Base-by-base conservation (phyloP, 345 rosid genomes). In the Linum lewisii region DNA sequence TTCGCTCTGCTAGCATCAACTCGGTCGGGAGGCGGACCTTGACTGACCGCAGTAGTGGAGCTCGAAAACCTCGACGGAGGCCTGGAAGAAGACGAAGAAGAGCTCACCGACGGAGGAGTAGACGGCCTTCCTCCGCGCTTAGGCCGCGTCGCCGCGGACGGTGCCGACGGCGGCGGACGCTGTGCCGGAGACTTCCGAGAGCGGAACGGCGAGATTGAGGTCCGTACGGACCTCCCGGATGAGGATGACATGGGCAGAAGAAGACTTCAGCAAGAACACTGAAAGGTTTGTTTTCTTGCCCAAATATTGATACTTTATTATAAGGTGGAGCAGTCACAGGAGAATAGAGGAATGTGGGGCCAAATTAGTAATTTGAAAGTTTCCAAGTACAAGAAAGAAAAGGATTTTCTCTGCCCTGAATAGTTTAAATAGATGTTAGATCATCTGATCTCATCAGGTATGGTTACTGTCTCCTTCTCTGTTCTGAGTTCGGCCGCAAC, bases 201-300 rank as follows among this genome's bases (percentile, higher is more conserved):
- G 64, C 95, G 93, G 75, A 82, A 79, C 51, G 95, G 95, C 15
- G 93, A 84, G 82, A 84, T 84, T 66, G 91, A 84, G 51, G 88
- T 67, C 19, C 83, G 74, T 66, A 68, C 78, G 23, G 95, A 75
- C 83, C 82, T 79, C 61, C 72, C 61, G n/a, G 69, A 51, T 24
- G 74, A 34, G 36, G 63, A 70, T 36, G 83, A 81, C 97, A 87
- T 90, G 68, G 73, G n/a, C n/a, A n/a, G n/a, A n/a, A n/a, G n/a
- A n/a, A n/a, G n/a, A n/a, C n/a, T n/a, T n/a, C n/a, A n/a, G n/a
- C n/a, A n/a, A n/a, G n/a, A n/a, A n/a, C n/a, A n/a, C n/a, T n/a
- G n/a, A n/a, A n/a, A n/a, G n/a, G n/a, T n/a, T n/a, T n/a, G n/a
- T n/a, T n/a, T n/a, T n/a, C n/a, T n/a, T n/a, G n/a, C n/a, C n/a